Evolutionary conservation across 257 asterid species (phyloP).

Genomic region (Solanum verrucosum): DNA sequence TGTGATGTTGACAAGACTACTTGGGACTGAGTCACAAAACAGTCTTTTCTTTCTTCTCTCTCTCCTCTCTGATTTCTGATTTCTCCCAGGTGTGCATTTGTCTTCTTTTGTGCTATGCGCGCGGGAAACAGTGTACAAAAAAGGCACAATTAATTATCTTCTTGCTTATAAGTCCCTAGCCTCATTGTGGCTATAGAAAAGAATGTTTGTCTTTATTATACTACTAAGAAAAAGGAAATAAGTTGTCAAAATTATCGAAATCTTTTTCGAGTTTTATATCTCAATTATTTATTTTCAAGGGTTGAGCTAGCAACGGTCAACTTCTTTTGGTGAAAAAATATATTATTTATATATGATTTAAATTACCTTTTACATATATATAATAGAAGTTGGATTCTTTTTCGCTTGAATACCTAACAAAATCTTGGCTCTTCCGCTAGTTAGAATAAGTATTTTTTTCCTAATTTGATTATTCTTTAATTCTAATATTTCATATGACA

Average conservation of each 20-base stretch:
- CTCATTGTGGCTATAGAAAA: background rate
- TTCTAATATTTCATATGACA: too few relatives aligned
- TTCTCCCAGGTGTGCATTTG: background rate
- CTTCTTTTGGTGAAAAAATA: rapidly evolving
- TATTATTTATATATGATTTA: too few relatives aligned
- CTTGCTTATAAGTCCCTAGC: background rate
- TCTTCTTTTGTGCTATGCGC: background rate
- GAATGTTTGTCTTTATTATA: background rate
- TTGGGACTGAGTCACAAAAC: background rate
- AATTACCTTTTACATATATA: too few relatives aligned
- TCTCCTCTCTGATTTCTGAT: background rate
- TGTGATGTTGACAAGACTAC: background rate
- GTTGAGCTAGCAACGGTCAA: background rate
- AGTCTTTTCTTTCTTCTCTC: background rate
- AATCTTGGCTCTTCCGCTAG: background rate
- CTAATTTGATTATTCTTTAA: too few relatives aligned
- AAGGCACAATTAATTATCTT: background rate
- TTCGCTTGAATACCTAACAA: too few relatives aligned
- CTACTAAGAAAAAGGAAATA: background rate
- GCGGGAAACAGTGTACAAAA: background rate
- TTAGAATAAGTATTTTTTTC: background rate
- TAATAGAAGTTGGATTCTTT: too few relatives aligned
- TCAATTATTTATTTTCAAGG: background rate
- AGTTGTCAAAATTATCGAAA: too few relatives aligned
- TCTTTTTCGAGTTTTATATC: too few relatives aligned